Conservation (phyloP, 306 rosid species). For the Bauhinia variegata region DNA sequence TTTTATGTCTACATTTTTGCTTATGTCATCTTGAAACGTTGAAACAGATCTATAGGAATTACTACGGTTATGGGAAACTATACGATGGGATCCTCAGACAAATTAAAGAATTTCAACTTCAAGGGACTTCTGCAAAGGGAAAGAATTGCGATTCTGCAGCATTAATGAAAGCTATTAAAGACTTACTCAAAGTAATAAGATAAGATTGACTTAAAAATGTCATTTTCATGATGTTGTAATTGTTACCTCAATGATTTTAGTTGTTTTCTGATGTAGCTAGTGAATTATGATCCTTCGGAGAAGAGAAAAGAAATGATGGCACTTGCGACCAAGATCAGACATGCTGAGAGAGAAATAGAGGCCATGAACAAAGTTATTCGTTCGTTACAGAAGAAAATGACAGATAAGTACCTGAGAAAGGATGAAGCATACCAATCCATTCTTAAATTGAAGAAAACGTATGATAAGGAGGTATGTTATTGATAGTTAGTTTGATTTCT, state of each 20-base stretch:
- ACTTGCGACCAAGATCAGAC: background rate
- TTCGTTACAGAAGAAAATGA: constrained; percentile 2
- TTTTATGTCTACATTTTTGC: background rate
- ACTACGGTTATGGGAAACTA: too few relatives aligned
- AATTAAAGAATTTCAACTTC: constrained; percentile 26
- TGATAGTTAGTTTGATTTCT: too few relatives aligned
- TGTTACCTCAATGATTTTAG: background rate
- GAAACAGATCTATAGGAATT: too few relatives aligned
- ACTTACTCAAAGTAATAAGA: constrained; percentile 33
- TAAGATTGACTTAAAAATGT: background rate
- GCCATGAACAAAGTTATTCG: background rate
- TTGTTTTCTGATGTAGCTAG: constrained; percentile 5
- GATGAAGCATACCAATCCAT: constrained; percentile 33
- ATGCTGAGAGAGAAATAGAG: background rate
- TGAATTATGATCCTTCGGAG: constrained; percentile 6
- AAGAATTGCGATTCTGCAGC: constrained; percentile 5
- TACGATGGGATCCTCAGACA: background rate
- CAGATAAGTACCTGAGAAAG: constrained; percentile 12
- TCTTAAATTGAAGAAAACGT: constrained; percentile 5
- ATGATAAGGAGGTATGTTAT: constrained; percentile 23
- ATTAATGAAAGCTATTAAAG: constrained; percentile 17
- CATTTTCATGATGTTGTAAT: background rate
- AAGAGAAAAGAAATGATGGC: constrained; percentile 6
- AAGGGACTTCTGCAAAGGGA: background rate
- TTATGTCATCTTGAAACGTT: too few relatives aligned